Evolutionary conservation across 345 rosid species (phyloP), one percentile per base, ranked within the genome.

Genomic region (Brassica carinata): DNA sequence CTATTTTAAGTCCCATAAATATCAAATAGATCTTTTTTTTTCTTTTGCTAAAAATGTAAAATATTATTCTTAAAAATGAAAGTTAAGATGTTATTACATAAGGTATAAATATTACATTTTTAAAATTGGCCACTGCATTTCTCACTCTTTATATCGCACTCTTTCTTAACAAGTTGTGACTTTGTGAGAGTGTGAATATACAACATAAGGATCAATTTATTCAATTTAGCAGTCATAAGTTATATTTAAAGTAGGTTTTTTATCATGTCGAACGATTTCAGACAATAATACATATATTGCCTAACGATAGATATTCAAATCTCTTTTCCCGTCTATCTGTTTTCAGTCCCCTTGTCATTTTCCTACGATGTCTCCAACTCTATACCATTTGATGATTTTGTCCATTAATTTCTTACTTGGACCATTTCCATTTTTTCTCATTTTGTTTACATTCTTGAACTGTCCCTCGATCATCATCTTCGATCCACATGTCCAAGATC

Each of bases 301-400:
- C 69, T 58, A 58, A 45, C 2, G 58, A 40, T 29, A 43, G n/a
- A 61, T 34, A 69, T 69, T n/a, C 36, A 61, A 48, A 48, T 70
- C 27, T 45, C 81, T 74, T 65, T 30, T 27, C 4, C 53, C 36
- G 15, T 66, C 26, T n/a, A 63, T n/a, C 26, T 69, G 36, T 30
- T 62, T 69, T 43, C 53, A 19, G n/a, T 51, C 65, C 58, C 18
- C 26, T 64, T 31, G 71, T 77, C 76, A 33, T 31, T 64, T 71
- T 64, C 66, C n/a, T 63, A 43, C 34, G 76, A 71, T 78, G 57
- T 64, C 76, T 51, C 76, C 59, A 34, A 51, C 71, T 71, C 43
- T 78, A 33, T 51, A 64, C 76, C 71, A 71, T 64, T 71, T 78
- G 81, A 51, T 64, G 53, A 27, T 68, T 59, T 40, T 23, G 13